Base-by-base conservation (phyloP, 2,329 filamentous ascomycete genomes). In the Phaeosphaeriaceae sp. region DNA sequence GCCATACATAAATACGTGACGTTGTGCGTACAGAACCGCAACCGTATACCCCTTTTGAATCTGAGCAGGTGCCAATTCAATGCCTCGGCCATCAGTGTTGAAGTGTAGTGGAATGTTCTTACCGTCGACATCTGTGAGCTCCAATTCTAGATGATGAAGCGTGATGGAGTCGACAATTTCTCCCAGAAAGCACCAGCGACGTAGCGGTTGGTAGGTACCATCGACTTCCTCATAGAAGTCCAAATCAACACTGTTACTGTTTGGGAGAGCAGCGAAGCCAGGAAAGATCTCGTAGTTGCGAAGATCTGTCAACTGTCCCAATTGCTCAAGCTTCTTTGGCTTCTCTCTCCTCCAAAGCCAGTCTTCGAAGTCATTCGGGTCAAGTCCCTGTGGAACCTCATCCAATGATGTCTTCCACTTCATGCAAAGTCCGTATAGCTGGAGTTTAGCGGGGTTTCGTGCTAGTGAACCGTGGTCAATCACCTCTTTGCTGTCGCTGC, bases 321-420 rank as follows among this genome's bases (percentile, higher is more conserved):
- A 40, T 36, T 53, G 35, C 15, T 48, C 42, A 38, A 45, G 33
- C 21, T 46, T 40, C 28, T 54, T 54, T 54, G 53, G 44, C 52
- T 60, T 53, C 32, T 56, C 40, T 41, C 56, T 60, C 46, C 35
- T 63, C 62, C 58, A 67, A 30, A 65, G 58, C 63, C 61, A 65
- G 49, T 63, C 50, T 48, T 65, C 61, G 48, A 65, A 63, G 18
- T 59, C 57, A 1, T 45, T 45, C 7, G 30, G 18, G 8, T 50
- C 30, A 23, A 65, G 42, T 30, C 37, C 43, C 34, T 45, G 15
- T 37, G 56, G 60, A 42, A 61, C 37, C 2, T 63, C 51, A 41
- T 62, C 42, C 44, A 53, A 7, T 20, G 41, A 28, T 35, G 51
- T 58, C 50, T 58, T 60, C 64, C 60, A 66, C 41, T 51, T 59